Percentiles rank a stretch among this genome's conserved stretches.
phyloP scores from a whole-genome alignment of 1,139 yeast species.

The Lodderomyces theae region DNA sequence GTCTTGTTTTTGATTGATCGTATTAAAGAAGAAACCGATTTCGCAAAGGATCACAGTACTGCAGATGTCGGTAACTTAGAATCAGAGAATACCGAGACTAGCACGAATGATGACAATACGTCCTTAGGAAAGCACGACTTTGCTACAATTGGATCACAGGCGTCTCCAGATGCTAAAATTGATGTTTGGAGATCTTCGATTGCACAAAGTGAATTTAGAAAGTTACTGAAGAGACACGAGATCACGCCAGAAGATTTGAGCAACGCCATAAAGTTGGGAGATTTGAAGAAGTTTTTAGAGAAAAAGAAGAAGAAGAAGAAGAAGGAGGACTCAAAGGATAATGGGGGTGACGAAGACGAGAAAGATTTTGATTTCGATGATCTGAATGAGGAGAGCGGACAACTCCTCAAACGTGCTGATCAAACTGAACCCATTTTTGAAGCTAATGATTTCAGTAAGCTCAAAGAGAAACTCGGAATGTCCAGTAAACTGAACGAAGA shows the following conservation, averaged over 20 bases:
- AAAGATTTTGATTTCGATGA: not conserved
- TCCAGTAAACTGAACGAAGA: not conserved
- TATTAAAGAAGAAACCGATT: slow-evolving; percentile 4
- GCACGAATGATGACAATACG: no score
- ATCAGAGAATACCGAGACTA: not conserved
- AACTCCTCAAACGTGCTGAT: not conserved
- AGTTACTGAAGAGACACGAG: not conserved
- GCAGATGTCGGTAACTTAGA: not conserved
- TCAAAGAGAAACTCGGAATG: not conserved
- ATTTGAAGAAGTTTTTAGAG: slow-evolving; percentile 1
- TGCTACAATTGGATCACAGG: not conserved
- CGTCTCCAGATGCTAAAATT: not conserved
- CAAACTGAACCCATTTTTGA: not conserved
- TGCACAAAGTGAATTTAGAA: not conserved
- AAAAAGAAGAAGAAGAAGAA: not conserved
- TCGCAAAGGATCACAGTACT: not conserved
- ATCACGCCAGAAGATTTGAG: not conserved
- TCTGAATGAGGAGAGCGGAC: not conserved
- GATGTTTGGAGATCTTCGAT: slow-evolving; percentile 3
- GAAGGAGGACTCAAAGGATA: no score
- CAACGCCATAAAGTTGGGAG: not conserved
- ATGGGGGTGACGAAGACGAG: not conserved
- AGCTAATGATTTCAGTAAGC: not conserved
- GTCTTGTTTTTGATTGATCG: slow-evolving; percentile 10
- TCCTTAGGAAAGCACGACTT: no score